Percentiles rank a stretch among this genome's conserved stretches.
These are phyloP conservation scores for Neocatenulostroma microsporum DNA, from an alignment of 2,329 filamentous ascomycete genomes.

Conservation along the genomic window DNA sequence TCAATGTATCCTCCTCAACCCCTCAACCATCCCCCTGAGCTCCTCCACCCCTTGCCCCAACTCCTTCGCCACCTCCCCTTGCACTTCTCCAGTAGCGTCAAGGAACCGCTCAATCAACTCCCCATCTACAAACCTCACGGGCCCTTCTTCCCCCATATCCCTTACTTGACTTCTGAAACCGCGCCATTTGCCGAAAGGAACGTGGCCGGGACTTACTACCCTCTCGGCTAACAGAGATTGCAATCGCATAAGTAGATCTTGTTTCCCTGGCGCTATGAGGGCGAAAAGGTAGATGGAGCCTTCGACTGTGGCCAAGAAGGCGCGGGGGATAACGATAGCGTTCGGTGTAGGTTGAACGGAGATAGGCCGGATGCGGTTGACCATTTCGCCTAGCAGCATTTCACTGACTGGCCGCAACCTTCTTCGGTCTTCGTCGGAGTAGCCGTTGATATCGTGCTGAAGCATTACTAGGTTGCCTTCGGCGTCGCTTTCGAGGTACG, in stretches of 20 bases:
- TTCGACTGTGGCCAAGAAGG: slow-evolving; percentile 86
- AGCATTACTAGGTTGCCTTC: slow-evolving; percentile 82
- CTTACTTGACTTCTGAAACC: slow-evolving; percentile 67
- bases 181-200: slow-evolving; percentile 73
- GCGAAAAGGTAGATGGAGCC: slow-evolving; percentile 88
- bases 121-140: slow-evolving; percentile 83
- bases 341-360: slow-evolving; percentile 57
- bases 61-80: slow-evolving; percentile 46
- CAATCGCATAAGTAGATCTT: slow-evolving; percentile 74
- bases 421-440: slow-evolving; percentile 64
- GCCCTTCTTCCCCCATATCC: slow-evolving; percentile 56
- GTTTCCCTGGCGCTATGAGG: slow-evolving; percentile 61
- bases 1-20: slow-evolving; percentile 45
- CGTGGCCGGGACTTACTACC: slow-evolving; percentile 61
- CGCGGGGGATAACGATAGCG: slow-evolving; percentile 66
- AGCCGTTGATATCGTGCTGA: slow-evolving; percentile 62
- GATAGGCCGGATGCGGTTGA: slow-evolving; percentile 76
- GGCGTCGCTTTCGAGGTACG: slow-evolving; percentile 75
- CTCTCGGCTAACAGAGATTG: slow-evolving; percentile 62
- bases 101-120: slow-evolving; percentile 83
- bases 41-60: slow-evolving; percentile 50
- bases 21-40: slow-evolving; percentile 54
- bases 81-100: slow-evolving; percentile 54
- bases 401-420: slow-evolving; percentile 69
- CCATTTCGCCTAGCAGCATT: slow-evolving; percentile 82